Percentiles rank a stretch among this genome's conserved stretches.
phyloP scores from a whole-genome alignment of 2,329 filamentous ascomycete genomes.

The Fusarium sp. region DNA sequence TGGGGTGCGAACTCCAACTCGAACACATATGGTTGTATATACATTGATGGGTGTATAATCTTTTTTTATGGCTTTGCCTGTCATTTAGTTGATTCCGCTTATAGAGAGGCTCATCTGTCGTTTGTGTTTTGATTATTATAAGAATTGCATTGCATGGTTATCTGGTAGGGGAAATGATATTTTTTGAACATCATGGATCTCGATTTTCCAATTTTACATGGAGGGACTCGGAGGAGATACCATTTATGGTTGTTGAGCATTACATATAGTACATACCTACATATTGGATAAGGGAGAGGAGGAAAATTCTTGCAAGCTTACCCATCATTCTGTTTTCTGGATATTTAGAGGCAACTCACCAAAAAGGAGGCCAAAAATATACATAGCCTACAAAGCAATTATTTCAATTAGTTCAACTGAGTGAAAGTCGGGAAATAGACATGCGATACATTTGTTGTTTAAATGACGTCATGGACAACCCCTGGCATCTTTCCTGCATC shows the following conservation, averaged over 20 bases:
- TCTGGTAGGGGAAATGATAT: slow-evolving; percentile 27
- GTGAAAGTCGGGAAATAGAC: not conserved
- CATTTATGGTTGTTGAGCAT: slow-evolving; percentile 38
- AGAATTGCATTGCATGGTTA: slow-evolving; percentile 41
- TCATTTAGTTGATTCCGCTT: slow-evolving; percentile 23
- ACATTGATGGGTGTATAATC: slow-evolving; percentile 26
- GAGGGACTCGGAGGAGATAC: slow-evolving; percentile 40
- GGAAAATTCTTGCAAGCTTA: slow-evolving; percentile 28
- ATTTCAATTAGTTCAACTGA: not conserved
- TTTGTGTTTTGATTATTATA: slow-evolving; percentile 28
- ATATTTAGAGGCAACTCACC: slow-evolving; percentile 22
- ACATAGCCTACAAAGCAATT: slow-evolving; percentile 10
- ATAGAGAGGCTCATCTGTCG: slow-evolving; percentile 30
- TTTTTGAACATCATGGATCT: slow-evolving; percentile 29
- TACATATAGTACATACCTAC: slow-evolving; percentile 27
- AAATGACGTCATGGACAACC: slow-evolving; percentile 14
- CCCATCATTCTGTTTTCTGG: slow-evolving; percentile 27
- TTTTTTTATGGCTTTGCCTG: slow-evolving; percentile 3
- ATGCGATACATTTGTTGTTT: not conserved
- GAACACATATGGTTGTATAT: slow-evolving; percentile 40
- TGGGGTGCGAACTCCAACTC: slow-evolving; percentile 40
- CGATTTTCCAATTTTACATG: slow-evolving; percentile 20
- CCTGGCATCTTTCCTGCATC: slow-evolving; percentile 18
- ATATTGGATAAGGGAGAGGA: slow-evolving; percentile 30
- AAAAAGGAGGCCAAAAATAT: slow-evolving; percentile 7